Evolutionary conservation across 1,284 basidiomycete species (phyloP).

Genomic region (Apiotrichum siamense): DNA sequence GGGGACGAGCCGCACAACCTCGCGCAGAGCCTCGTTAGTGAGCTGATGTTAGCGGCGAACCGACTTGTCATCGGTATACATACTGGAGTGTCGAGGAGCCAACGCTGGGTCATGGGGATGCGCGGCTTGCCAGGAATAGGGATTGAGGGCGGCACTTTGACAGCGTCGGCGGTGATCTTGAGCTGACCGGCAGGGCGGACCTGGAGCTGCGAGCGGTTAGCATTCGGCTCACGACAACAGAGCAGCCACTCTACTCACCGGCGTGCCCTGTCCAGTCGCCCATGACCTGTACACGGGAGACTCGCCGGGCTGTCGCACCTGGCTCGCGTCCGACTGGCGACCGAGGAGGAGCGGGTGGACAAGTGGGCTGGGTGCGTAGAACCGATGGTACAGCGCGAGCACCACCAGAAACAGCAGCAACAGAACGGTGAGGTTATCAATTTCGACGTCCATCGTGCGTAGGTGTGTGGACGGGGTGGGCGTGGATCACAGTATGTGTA

Average conservation of each 20-base stretch:
- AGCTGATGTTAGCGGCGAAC: constrained; percentile 5
- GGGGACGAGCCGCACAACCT: constrained; percentile 33
- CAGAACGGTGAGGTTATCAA: constrained; percentile 42
- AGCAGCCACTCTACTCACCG: constrained; percentile 27
- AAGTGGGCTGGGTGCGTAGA: constrained; percentile 37
- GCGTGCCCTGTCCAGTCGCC: constrained; percentile 46
- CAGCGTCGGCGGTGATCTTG: constrained; percentile 37
- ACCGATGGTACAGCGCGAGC: constrained; percentile 37
- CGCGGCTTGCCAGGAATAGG: constrained; percentile 10
- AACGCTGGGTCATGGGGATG: constrained; percentile 16
- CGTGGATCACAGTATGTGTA: too few relatives aligned
- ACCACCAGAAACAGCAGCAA: constrained; percentile 31
- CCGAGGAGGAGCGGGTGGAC: constrained; percentile 47
- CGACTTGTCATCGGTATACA: background rate
- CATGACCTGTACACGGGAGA: constrained; percentile 43
- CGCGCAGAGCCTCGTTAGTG: constrained; percentile 28
- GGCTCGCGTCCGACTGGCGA: constrained; percentile 40
- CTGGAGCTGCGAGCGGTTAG: constrained; percentile 27
- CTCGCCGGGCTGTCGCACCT: constrained; percentile 37
- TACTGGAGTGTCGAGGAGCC: constrained; percentile 36
- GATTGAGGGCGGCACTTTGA: constrained; percentile 12
- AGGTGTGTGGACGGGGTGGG: too few relatives aligned
- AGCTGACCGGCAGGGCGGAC: constrained; percentile 40
- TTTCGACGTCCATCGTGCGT: constrained; percentile 22
- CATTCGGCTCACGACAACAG: background rate